Base-by-base conservation (phyloP, 768 basidiomycete species). In the Mycena epipterygia region DNA sequence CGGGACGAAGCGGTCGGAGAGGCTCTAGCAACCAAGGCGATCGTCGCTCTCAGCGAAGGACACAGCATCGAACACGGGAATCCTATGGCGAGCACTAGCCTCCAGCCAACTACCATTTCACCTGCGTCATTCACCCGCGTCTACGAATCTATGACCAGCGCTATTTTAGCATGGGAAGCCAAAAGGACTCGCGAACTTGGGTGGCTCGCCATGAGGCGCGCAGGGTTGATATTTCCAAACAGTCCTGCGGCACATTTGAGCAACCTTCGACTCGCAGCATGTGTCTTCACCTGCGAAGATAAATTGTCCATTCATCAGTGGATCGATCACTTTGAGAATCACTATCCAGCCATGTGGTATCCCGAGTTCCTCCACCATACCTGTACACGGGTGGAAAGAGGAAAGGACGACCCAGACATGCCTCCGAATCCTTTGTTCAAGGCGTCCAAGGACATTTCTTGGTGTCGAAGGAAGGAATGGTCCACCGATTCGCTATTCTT, bases 331-430 rank as follows among this genome's bases (percentile, higher is more conserved):
- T 63, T 52, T 33, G 11, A 48, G 25, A 48, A 55, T 11, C 32
- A 30, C 6, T 69, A 76, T 42, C 67, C 75, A 13, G 68, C 68
- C n/a, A 74, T 83, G 74, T 82, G 77, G 76, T 82, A 78, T 61
- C 82, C 82, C 13, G 78, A 82, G 51, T 78, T 82, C 63, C 59
- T 83, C 23, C 74, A 78, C 25, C 82, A 84, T 68, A 64, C 73
- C 0, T 84, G 82, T 73, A 78, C 77, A 41, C 72, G 76, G 1
- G 73, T 78, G 29, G 35, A 63, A n/a, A 1, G 42, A 25, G 41
- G 51, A 23, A 33, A 52, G 2, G 65, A 77, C 17, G 49, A 56
- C 25, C 27, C 52, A 33, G 49, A 60, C 7, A 61, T 69, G 12
- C 19, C 72, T 8, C 46, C 63, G 19, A 72, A 79, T 41, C n/a